A percentile compares a stretch with the other conserved stretches of the same genome.
Evolutionary conservation across 768 basidiomycete genomes (phyloP).

Genomic region (Polyporus arcularius): DNA sequence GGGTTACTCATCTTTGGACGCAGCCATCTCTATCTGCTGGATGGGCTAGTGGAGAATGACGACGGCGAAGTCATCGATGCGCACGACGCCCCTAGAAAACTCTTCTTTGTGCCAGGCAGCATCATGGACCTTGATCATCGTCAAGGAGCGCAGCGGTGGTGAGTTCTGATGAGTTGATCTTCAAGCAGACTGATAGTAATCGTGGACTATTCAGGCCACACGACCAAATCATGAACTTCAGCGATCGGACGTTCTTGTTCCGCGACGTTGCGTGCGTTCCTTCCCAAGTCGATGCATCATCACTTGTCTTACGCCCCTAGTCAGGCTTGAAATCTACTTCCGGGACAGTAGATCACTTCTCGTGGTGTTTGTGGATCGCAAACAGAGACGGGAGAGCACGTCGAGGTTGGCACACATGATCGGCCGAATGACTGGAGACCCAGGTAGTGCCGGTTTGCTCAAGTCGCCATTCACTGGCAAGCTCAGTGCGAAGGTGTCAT

Average conservation of each 20-base stretch:
- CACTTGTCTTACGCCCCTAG: not conserved
- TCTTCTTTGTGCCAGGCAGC: constrained; percentile 86
- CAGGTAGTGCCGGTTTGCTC: constrained; percentile 49
- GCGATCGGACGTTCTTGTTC: constrained; percentile 85
- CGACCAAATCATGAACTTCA: constrained; percentile 73
- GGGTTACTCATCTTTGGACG: constrained; percentile 87
- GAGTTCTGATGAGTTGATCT: constrained; percentile 21
- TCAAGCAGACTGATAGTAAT: not conserved
- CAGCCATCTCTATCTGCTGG: constrained; percentile 86
- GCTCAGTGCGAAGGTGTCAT: constrained; percentile 34
- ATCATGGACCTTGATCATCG: constrained; percentile 78
- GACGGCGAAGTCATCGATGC: constrained; percentile 89
- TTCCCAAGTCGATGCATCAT: not conserved
- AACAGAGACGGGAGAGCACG: constrained; percentile 61
- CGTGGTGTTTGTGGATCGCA: constrained; percentile 75
- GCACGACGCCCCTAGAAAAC: constrained; percentile 75
- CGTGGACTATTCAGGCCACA: constrained; percentile 58
- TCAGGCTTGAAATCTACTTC: constrained; percentile 88
- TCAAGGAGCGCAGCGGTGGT: constrained; percentile 85
- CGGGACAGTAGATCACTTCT: constrained; percentile 88
- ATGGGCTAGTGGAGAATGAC: constrained; percentile 85
- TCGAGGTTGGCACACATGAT: constrained; percentile 53
- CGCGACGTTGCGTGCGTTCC: constrained; percentile 82
- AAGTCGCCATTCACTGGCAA: constrained; percentile 58
- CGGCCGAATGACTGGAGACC: constrained; percentile 30